Evolutionary conservation across 768 basidiomycete species (phyloP).

Genomic region (Clitopilus hobsonii): DNA sequence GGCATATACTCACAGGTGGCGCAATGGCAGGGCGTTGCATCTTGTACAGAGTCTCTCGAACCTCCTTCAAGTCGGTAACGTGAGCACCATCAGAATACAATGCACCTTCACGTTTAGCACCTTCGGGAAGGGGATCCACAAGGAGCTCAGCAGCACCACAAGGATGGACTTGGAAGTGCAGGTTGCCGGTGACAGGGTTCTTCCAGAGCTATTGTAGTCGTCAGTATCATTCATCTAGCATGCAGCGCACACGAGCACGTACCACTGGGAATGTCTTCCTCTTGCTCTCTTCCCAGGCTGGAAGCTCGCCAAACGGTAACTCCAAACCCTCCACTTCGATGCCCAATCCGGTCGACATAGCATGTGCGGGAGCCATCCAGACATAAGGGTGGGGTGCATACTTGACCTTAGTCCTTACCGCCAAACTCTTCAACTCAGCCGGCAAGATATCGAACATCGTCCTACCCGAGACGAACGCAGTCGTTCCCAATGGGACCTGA

Average conservation of each 20-base stretch:
- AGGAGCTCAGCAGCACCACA: conserved; percentile 65
- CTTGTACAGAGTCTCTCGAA: conserved; percentile 71
- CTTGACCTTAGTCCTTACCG: conserved; percentile 68
- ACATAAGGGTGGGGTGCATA: conserved; percentile 88
- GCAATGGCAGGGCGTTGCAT: conserved; percentile 91
- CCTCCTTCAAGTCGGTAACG: conserved; percentile 66
- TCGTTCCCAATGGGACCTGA: conserved; percentile 79
- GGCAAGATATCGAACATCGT: conserved; percentile 83
- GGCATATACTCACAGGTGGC: conserved; percentile 47
- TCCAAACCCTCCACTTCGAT: conserved; percentile 79
- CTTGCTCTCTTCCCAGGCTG: conserved; percentile 77
- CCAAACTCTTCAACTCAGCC: conserved; percentile 67
- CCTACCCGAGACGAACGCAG: conserved; percentile 77
- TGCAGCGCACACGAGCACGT: conserved; percentile 19
- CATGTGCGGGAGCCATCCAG: conserved; percentile 81
- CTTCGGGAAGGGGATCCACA: conserved; percentile 68
- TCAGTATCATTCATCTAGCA: neutral
- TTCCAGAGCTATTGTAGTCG: conserved; percentile 67
- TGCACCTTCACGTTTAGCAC: conserved; percentile 52
- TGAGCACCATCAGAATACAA: conserved; percentile 82
- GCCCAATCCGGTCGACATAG: conserved; percentile 75
- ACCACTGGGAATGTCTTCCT: conserved; percentile 68
- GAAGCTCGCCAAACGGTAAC: conserved; percentile 59
- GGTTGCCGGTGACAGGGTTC: conserved; percentile 76
- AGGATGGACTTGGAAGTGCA: conserved; percentile 91